Evolutionary conservation across 169 alveolate genomes (phyloP), one percentile per base, ranked within the genome.

Genomic region (Eimeria acervulina): DNA sequence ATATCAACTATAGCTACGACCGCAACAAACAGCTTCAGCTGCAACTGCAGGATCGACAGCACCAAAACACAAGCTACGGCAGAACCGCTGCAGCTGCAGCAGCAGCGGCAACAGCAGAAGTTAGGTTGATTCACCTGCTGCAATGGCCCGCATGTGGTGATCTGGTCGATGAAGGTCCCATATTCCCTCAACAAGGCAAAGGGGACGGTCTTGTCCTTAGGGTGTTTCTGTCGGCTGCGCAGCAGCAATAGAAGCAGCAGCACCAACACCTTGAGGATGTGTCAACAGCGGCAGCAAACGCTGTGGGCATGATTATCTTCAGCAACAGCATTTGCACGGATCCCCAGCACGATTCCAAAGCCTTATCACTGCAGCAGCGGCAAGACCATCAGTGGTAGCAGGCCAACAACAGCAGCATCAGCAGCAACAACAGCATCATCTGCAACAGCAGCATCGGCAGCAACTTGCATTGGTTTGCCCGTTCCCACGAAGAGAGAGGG

Each of bases 141-240:
- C 90, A 81, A 33, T 26, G 31, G 7, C 72, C 47, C 61, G 90
- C 90, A 81, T 21, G 90, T 47, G 33, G 90, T 81, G 42, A 81
- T 81, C 44, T 81, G 72, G 72, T 47, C 31, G 36, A 81, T 28
- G 90, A 42, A 47, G 90, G 90, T 72, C 38, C 90, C 90, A 44
- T 42, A 81, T 6, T 44, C 90, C 28, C 47, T 23, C 28, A 81
- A 47, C 44, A 44, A 33, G 2, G 44, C 90, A 17, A 81, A 81
- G 68, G 90, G 47, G 31, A 81, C 72, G 8, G 42, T 81, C 70
- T 42, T 81, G 28, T 81, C 90, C 61, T 81, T 81, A 17, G 90
- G 90, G 72, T 81, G 90, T 28, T 81, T 81, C 68, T 44, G 38
- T 42, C 90, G 90, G 51, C 90, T 81, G 90, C 44, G 61, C 72